phyloP scores from a whole-genome alignment of 129 eudicot species.

The Escallonia rubra region DNA sequence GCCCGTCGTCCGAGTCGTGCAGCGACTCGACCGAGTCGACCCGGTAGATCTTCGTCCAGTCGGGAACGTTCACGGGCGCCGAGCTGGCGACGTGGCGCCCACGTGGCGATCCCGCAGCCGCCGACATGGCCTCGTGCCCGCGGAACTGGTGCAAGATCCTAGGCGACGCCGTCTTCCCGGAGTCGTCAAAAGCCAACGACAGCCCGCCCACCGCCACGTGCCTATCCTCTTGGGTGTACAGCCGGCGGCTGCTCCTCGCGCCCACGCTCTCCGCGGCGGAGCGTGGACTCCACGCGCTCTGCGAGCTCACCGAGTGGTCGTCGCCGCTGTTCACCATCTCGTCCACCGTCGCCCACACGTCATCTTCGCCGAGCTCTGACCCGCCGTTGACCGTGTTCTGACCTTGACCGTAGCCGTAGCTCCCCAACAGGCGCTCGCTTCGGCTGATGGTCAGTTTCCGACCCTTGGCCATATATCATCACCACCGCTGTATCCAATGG shows the following conservation, averaged over 20 bases:
- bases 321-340: constrained; percentile 30
- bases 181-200: constrained; percentile 63
- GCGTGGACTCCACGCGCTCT: constrained; percentile 49
- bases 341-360: constrained; percentile 72
- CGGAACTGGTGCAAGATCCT: constrained; percentile 71
- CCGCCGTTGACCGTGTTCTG: constrained; percentile 25
- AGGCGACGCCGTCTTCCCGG: constrained; percentile 19
- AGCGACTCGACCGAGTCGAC: constrained; percentile 79
- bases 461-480: constrained; percentile 68
- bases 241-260: constrained; percentile 12
- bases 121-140: constrained; percentile 22
- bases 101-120: constrained; percentile 23
- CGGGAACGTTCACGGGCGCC: constrained; percentile 86
- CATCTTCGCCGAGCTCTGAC: constrained; percentile 64
- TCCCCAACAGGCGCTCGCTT: constrained; percentile 67
- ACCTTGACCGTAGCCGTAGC: constrained; percentile 26
- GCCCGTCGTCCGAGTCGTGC: constrained; percentile 67
- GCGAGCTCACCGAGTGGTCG: constrained; percentile 7
- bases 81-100: constrained; percentile 67
- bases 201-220: constrained; percentile 55
- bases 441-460: constrained; percentile 61
- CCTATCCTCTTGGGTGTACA: background rate
- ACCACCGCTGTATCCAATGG: constrained; percentile 12
- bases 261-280: constrained; percentile 25
- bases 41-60: constrained; percentile 80